Percentiles rank a stretch among this genome's conserved stretches.
Evolutionary conservation across 169 alveolate genomes (phyloP).

Genomic region (Besnoitia besnoiti): DNA sequence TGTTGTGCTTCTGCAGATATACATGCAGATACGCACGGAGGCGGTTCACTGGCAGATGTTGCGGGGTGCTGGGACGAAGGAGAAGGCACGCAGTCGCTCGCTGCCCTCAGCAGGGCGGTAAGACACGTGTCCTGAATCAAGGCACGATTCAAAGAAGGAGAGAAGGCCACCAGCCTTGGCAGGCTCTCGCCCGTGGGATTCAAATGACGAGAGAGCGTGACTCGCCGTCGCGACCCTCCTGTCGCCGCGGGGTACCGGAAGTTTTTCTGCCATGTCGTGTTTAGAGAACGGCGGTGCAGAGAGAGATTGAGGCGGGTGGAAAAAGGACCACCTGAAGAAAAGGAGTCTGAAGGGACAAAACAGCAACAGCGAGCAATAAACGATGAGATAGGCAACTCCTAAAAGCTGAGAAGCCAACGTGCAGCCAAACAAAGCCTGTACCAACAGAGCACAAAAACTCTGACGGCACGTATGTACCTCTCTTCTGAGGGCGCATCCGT

Average conservation of each 20-base stretch:
- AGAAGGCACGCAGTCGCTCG: not conserved
- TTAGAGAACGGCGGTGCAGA: slow-evolving; percentile 26
- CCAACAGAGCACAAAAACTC: not conserved
- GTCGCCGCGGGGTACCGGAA: not conserved
- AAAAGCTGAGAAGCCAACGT: too few species aligned
- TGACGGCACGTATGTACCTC: too few species aligned
- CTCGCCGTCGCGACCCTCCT: not conserved
- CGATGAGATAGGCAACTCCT: too few species aligned
- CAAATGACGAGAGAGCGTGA: not conserved
- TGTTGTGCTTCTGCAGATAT: not conserved
- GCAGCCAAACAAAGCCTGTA: too few species aligned
- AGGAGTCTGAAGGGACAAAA: not conserved
- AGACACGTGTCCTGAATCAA: slow-evolving; percentile 1
- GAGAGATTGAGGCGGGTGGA: slow-evolving; percentile 35
- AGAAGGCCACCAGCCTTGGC: not conserved
- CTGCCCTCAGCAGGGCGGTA: not conserved
- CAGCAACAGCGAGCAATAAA: not conserved
- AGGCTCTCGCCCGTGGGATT: not conserved
- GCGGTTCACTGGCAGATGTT: slow-evolving; percentile 16
- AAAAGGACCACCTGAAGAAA: not conserved
- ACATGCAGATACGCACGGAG: not conserved
- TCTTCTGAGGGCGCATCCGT: too few species aligned
- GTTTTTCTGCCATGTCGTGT: not conserved
- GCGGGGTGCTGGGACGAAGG: not conserved
- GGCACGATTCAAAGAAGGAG: slow-evolving; percentile 37